Base-by-base conservation (phyloP, 23 red algal genomes). In the Porphyridium purpureum region DNA sequence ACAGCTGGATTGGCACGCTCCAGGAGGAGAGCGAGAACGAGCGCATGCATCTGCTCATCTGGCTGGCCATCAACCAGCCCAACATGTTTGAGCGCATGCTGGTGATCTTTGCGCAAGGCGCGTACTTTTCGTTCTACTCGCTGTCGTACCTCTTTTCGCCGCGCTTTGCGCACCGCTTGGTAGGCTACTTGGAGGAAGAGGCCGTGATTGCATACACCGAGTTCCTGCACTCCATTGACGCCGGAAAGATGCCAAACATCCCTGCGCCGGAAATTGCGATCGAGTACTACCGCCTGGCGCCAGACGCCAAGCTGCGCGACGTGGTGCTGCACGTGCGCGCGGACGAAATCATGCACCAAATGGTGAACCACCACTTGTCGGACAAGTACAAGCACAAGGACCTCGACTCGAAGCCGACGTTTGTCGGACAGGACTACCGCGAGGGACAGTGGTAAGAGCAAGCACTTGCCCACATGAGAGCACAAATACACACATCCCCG, bases 11-110 rank as follows among this genome's bases (percentile, higher is more conserved):
- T 31, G 58, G 53, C 19, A 59, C 76, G 29, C 44, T 95, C 49
- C 67, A 62, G 42, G 88, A 95, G 35, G 88, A 95, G 73, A 79
- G 78, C 0, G 88, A 95, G 42, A 95, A 95, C 47, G 88, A 95
- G 50, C 49, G 78, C 35, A 86, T 95, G 72, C 88, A 95, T 40
- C 49, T 95, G 3, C 55, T 95, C 7, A 84, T 86, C 52, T 95
- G 71, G 54, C 70, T 95, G 79, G 26, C 55, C 23, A 66, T 95
- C 14, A 67, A 60, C 23, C 54, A 86, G 50, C 88, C 88, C 9
- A 74, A 52, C 0, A 27, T 28, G 20, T 53, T 95, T 6, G 88
- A 95, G 34, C 88, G 88, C 7, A 66, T 41, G 30, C 54, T 95
- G 20, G 88, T 95, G 0, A 31, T 85, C 4, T 27, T 66, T 21